Evolutionary conservation across 495 filamentous ascomycete species (phyloP), one percentile per base, ranked within the genome.

Genomic region (Aspergillus wentii): DNA sequence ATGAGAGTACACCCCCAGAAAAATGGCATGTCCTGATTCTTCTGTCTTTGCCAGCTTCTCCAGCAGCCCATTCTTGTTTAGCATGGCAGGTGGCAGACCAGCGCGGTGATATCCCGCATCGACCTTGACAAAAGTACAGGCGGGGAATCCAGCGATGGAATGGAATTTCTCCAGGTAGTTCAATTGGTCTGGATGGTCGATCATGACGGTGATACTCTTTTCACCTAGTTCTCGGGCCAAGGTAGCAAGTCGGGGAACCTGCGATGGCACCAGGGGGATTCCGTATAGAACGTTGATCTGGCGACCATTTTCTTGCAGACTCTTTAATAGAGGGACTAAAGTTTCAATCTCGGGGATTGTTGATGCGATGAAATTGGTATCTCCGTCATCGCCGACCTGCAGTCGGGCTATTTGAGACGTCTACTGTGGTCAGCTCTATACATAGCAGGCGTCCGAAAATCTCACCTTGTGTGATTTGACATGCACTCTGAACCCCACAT

Each of bases 381-480:
- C 68, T 14, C 49, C 42, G 23, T 58, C 49, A 21, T 74, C 54
- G 18, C 82, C 81, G 22, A 91, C 76, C 74, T 94, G 88, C 14
- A 92, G 62, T 30, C 71, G 68, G 17, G 88, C 78, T 35, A 91
- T 57, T 57, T 94, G 76, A 4, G 68, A 68, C 0, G 88, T 94
- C 80, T 88, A 46, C 5, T 2, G 29, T 15, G 2, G 28, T 28
- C 17, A 6, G 21, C 14, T 19, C 8, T 20, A 8, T 29, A n/a
- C n/a, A n/a, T n/a, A n/a, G n/a, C n/a, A n/a, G n/a, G n/a, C 13
- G 5, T 32, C 1, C 16, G 25, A 22, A 20, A 11, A 15, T 15
- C 52, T 32, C 54, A 83, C 86, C 63, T 94, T 95, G 54, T 94
- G 88, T 16, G 86, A 86, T 51, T 94, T 94, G 38, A 92, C 79